Evolutionary conservation across 2,329 filamentous ascomycete species (phyloP).

Genomic region (Zymoseptoria ardabiliae): DNA sequence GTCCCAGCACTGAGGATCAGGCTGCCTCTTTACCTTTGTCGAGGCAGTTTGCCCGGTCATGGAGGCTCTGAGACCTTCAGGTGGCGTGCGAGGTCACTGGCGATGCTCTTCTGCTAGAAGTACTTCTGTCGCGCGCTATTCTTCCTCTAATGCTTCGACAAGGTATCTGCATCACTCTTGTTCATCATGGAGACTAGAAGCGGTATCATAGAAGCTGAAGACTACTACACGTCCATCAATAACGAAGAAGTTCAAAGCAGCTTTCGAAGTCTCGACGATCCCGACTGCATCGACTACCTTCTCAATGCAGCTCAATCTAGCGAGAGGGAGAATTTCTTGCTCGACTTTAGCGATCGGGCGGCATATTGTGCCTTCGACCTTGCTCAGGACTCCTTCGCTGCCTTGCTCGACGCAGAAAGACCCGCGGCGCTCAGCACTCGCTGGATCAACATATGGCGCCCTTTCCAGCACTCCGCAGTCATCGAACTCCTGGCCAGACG

Average conservation of each 20-base stretch:
- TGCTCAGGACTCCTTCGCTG: slow-evolving; percentile 34
- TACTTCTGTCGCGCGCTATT: not conserved
- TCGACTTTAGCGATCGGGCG: slow-evolving; percentile 54
- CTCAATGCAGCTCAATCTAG: slow-evolving; percentile 36
- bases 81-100: not conserved
- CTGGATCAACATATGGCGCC: slow-evolving; percentile 73
- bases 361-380: slow-evolving; percentile 54
- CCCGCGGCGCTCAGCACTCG: slow-evolving; percentile 49
- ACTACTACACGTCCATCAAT: slow-evolving; percentile 14
- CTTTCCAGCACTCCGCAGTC: slow-evolving; percentile 50
- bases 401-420: slow-evolving; percentile 36
- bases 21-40: not conserved
- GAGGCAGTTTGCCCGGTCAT: not conserved
- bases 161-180: not conserved
- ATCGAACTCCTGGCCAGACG: slow-evolving; percentile 52
- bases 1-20: not conserved
- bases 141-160: not conserved
- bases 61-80: not conserved
- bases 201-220: slow-evolving; percentile 6
- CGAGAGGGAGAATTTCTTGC: slow-evolving; percentile 51
- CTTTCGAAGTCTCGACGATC: slow-evolving; percentile 50
- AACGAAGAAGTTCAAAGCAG: slow-evolving; percentile 12
- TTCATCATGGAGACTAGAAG: not conserved
- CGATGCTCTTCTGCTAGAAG: not conserved
- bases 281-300: slow-evolving; percentile 40